phyloP scores from a whole-genome alignment of 2,329 filamentous ascomycete species.

The Hypoxylon sp. region DNA sequence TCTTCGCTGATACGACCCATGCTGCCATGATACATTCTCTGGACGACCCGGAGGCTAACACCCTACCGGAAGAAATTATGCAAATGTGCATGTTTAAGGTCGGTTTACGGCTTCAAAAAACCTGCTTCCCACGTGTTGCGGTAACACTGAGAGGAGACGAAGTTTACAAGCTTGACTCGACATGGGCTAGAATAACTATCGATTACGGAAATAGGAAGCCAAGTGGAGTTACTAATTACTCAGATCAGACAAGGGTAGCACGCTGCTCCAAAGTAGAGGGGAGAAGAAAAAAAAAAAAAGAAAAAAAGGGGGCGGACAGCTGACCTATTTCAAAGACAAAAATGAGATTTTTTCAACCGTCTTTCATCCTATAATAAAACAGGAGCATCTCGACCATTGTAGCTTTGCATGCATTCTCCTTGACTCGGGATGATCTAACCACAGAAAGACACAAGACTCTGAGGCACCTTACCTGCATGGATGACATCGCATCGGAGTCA shows the following conservation, averaged over 20 bases:
- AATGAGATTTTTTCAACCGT: background rate
- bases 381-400: background rate
- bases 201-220: conserved; percentile 23
- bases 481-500: conserved; percentile 34
- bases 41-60: background rate
- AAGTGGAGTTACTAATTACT: conserved; percentile 24
- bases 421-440: background rate
- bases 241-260: conserved; percentile 20
- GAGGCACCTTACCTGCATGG: conserved; percentile 13
- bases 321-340: background rate
- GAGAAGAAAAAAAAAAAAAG: background rate
- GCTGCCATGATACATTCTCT: conserved; percentile 6
- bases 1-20: background rate
- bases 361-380: background rate
- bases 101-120: conserved; percentile 15
- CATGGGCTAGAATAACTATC: conserved; percentile 18
- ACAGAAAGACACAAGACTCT: conserved; percentile 1
- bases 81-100: conserved; percentile 20
- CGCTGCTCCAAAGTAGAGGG: background rate
- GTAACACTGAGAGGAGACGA: conserved; percentile 27
- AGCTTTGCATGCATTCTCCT: background rate
- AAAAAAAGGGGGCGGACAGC: background rate
- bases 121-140: conserved; percentile 35
- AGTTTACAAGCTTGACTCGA: conserved; percentile 11
- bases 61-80: conserved; percentile 10